Evolutionary conservation across 2,329 filamentous ascomycete species (phyloP).

Genomic region (Tolypocladium pustulatum): DNA sequence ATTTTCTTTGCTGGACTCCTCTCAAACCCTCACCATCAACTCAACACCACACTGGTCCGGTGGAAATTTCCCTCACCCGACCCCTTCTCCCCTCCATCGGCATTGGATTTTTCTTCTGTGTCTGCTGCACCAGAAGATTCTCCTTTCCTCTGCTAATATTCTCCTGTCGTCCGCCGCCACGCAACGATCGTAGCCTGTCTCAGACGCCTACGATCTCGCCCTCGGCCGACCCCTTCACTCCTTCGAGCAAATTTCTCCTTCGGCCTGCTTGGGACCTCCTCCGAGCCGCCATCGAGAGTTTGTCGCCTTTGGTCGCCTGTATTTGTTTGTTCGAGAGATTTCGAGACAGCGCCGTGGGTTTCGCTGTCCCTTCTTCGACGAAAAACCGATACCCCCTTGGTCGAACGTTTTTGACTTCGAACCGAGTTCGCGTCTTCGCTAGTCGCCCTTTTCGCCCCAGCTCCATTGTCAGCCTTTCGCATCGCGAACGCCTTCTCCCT

Average conservation of each 20-base stretch:
- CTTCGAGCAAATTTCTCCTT: constrained; percentile 11
- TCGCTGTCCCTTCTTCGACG: constrained; percentile 2
- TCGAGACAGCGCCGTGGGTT: neutral
- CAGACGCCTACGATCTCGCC: constrained; percentile 16
- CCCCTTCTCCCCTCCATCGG: constrained; percentile 18
- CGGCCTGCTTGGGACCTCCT: constrained; percentile 12
- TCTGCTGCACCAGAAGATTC: constrained; percentile 18
- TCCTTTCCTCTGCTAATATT: constrained; percentile 12
- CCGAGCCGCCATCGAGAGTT: constrained; percentile 13
- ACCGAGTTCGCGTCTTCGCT: constrained; percentile 1
- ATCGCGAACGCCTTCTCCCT: constrained; percentile 22
- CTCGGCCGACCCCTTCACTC: constrained; percentile 16
- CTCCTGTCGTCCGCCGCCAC: constrained; percentile 14
- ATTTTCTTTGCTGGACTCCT: constrained; percentile 23
- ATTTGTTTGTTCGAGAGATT: constrained; percentile 4
- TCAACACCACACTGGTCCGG: constrained; percentile 24
- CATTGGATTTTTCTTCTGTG: constrained; percentile 22
- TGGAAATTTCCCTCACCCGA: constrained; percentile 21
- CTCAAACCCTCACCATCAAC: constrained; percentile 24
- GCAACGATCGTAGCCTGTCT: constrained; percentile 21
- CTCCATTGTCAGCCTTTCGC: constrained; percentile 4
- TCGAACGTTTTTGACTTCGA: constrained; percentile 8
- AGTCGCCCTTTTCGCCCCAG: neutral
- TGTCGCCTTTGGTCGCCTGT: constrained; percentile 3
- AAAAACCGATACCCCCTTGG: neutral